phyloP scores from a whole-genome alignment of 345 rosid genomes.

The Theobroma cacao region DNA sequence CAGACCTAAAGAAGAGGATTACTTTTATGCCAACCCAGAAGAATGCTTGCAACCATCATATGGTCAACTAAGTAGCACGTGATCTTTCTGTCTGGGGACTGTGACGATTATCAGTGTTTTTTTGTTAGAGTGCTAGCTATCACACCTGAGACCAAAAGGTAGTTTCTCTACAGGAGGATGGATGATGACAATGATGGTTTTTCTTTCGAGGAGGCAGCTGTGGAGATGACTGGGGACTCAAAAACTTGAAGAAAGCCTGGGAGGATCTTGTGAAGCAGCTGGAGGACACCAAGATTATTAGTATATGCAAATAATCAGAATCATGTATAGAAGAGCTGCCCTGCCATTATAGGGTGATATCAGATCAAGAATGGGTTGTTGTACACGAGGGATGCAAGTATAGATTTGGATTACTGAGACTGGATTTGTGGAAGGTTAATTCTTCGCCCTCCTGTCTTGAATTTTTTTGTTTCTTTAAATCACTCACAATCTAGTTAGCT shows the following conservation, averaged over 20 bases:
- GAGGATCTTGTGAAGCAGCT: constrained; percentile 18
- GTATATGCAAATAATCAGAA: constrained; percentile 35
- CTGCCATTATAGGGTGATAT: constrained; percentile 37
- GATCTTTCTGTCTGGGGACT: constrained; percentile 19
- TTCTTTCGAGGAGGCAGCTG: constrained; percentile 14
- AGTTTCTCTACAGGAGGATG: constrained; percentile 12
- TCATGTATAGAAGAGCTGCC: constrained; percentile 42
- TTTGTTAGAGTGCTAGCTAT: constrained; percentile 18
- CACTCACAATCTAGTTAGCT: constrained; percentile 15
- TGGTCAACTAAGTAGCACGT: constrained; percentile 39
- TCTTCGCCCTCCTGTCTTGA: constrained; percentile 17
- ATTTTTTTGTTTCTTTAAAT: neutral
- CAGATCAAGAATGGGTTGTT: constrained; percentile 19
- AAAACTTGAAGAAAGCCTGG: constrained; percentile 14
- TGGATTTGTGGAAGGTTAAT: constrained; percentile 30
- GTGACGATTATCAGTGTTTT: constrained; percentile 9
- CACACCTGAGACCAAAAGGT: constrained; percentile 23
- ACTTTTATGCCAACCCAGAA: constrained; percentile 90
- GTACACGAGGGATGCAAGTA: constrained; percentile 33
- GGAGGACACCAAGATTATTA: constrained; percentile 11
- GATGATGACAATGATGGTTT: constrained; percentile 11
- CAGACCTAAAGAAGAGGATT: constrained; percentile 90
- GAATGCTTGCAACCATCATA: constrained; percentile 69
- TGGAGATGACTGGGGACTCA: constrained; percentile 6
- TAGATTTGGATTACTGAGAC: constrained; percentile 20